Percentiles rank a stretch among this genome's conserved stretches.
Conservation (phyloP, 306 rosid genomes). For the Acacia crassicarpa region DNA sequence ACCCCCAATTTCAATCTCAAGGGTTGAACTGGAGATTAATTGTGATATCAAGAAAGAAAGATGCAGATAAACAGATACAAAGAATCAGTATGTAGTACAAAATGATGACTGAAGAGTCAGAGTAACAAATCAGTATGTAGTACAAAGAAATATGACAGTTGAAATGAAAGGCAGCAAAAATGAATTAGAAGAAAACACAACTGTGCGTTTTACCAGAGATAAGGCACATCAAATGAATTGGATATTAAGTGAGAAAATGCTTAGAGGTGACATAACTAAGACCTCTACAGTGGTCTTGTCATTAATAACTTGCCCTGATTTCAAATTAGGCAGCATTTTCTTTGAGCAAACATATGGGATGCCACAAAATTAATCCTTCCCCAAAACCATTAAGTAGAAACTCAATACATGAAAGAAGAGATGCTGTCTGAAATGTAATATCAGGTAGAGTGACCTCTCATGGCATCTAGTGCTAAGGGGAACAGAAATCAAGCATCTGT, state of each 20-base stretch:
- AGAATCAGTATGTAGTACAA: not conserved
- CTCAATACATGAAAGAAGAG: not conserved
- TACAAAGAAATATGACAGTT: not conserved
- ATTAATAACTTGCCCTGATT: slow-evolving; percentile 1
- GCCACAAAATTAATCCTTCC: not conserved
- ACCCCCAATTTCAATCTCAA: slow-evolving; percentile 94
- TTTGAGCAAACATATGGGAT: not conserved
- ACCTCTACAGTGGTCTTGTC: slow-evolving; percentile 5
- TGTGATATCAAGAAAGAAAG: slow-evolving; percentile 37
- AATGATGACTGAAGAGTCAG: slow-evolving; percentile 1
- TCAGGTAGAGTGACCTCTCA: not conserved
- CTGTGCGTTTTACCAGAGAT: not conserved
- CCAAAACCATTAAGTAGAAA: not conserved
- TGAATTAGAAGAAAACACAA: slow-evolving; percentile 10
- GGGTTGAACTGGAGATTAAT: slow-evolving; percentile 64
- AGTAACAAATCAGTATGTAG: slow-evolving; percentile 4
- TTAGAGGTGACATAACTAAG: slow-evolving; percentile 10
- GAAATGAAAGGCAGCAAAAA: not conserved
- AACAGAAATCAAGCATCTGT: not conserved
- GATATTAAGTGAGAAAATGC: slow-evolving; percentile 2
- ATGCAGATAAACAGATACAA: slow-evolving; percentile 11
- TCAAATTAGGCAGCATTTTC: slow-evolving; percentile 12
- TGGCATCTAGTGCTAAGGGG: not conserved
- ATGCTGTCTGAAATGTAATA: not conserved
- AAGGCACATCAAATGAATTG: not conserved